phyloP scores from a whole-genome alignment of 31 red algal genomes.

The Bonnemaisonia californica region DNA sequence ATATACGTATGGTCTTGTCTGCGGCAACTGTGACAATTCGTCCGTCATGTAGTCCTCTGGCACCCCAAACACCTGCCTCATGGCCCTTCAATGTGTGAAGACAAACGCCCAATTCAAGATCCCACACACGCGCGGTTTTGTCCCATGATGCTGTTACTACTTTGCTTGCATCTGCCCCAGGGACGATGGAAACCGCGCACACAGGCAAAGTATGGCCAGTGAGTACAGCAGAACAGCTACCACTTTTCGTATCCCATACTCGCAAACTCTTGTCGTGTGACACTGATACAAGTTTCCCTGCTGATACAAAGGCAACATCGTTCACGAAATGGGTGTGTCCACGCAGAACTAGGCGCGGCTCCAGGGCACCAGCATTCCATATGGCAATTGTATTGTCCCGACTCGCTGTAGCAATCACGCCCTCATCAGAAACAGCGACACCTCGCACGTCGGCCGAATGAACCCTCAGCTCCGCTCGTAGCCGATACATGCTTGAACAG shows the following conservation, averaged over 20 bases:
- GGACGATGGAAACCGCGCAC: conserved; percentile 41
- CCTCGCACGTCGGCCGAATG: conserved; percentile 79
- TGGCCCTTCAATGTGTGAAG: conserved; percentile 45
- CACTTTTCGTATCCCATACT: conserved; percentile 57
- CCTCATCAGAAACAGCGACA: conserved; percentile 47
- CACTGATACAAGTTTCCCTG: conserved; percentile 39
- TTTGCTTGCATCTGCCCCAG: background rate
- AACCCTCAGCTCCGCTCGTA: conserved; percentile 58
- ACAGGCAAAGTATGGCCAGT: conserved; percentile 50
- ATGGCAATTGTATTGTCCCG: conserved; percentile 62
- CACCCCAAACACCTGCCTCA: conserved; percentile 80
- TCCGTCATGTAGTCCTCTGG: conserved; percentile 31
- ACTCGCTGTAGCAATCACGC: conserved; percentile 62
- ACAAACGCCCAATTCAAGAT: conserved; percentile 40
- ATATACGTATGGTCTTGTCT: conserved; percentile 68
- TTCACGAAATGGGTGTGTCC: conserved; percentile 76
- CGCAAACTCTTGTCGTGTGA: conserved; percentile 72
- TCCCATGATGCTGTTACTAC: conserved; percentile 77
- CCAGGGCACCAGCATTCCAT: conserved; percentile 43
- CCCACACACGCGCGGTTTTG: conserved; percentile 81
- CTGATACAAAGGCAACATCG: conserved; percentile 24
- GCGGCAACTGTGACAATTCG: conserved; percentile 66
- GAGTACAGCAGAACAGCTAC: conserved; percentile 25
- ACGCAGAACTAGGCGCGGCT: conserved; percentile 28
- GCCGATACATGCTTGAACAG: conserved; percentile 64